phyloP scores from a whole-genome alignment of 768 basidiomycete genomes.

The Kwoniella shandongensis region DNA sequence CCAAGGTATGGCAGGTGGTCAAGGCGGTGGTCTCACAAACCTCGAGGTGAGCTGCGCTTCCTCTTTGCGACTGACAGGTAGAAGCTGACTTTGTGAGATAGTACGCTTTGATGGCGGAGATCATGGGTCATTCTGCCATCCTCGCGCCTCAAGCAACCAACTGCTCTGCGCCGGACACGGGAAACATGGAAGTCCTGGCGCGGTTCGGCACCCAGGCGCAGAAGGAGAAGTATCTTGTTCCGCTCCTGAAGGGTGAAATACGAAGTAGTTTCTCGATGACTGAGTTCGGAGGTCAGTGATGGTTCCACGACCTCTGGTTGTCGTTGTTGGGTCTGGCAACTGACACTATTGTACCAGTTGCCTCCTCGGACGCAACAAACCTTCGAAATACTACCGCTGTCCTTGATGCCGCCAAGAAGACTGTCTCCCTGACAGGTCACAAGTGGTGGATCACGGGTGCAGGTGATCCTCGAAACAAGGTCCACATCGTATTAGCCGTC shows the following conservation, averaged over 20 bases:
- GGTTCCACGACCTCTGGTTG: background rate
- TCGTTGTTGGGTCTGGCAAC: background rate
- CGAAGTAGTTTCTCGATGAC: slow-evolving; percentile 93
- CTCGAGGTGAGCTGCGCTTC: slow-evolving; percentile 67
- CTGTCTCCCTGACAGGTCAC: slow-evolving; percentile 88
- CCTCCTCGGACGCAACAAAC: slow-evolving; percentile 95
- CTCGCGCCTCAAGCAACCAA: slow-evolving; percentile 84
- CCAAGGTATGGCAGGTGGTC: slow-evolving; percentile 60
- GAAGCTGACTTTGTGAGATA: slow-evolving; percentile 48
- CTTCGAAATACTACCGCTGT: slow-evolving; percentile 74
- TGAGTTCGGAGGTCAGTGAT: slow-evolving; percentile 72
- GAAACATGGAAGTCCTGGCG: slow-evolving; percentile 99
- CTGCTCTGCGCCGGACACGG: slow-evolving; percentile 95
- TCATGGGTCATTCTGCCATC: slow-evolving; percentile 79
- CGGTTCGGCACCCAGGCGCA: slow-evolving; percentile 89
- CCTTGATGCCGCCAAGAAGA: slow-evolving; percentile 70
- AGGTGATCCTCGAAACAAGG: slow-evolving; percentile 80
- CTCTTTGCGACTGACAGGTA: background rate
- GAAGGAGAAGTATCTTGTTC: slow-evolving; percentile 83
- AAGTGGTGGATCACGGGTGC: slow-evolving; percentile 99
- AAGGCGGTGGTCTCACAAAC: slow-evolving; percentile 86
- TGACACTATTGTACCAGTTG: slow-evolving; percentile 58
- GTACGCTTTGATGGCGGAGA: slow-evolving; percentile 98
- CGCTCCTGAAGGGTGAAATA: slow-evolving; percentile 86
- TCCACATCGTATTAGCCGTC: slow-evolving; percentile 83